A percentile compares a stretch with the other conserved stretches of the same genome.
These are phyloP conservation scores for Stachybotrys chlorohalonatus DNA, from an alignment of 2,329 filamentous ascomycete species.

Conservation along the genomic window DNA sequence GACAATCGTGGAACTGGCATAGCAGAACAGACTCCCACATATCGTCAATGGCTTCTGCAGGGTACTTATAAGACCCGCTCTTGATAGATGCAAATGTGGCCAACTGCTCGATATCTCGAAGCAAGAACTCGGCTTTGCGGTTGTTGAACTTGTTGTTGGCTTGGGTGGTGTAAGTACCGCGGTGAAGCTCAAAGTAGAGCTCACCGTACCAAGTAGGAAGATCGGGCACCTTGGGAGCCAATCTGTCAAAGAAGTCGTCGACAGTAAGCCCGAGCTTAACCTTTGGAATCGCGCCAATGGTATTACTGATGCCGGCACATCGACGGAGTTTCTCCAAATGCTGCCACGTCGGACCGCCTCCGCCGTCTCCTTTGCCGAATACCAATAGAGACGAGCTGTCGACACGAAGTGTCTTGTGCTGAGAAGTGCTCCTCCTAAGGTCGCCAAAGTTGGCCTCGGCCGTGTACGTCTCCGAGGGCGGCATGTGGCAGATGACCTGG, in stretches of 20 bases:
- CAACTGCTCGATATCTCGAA: slow-evolving; percentile 81
- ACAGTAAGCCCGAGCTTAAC: slow-evolving; percentile 84
- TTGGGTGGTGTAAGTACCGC: slow-evolving; percentile 94
- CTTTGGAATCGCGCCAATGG: slow-evolving; percentile 67
- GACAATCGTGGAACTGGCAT: slow-evolving; percentile 95
- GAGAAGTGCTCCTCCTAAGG: slow-evolving; percentile 76
- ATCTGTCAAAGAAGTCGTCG: slow-evolving; percentile 83
- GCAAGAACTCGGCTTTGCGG: slow-evolving; percentile 70
- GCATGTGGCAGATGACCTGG: slow-evolving; percentile 97
- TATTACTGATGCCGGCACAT: slow-evolving; percentile 86
- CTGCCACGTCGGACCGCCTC: slow-evolving; percentile 87
- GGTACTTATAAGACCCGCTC: slow-evolving; percentile 70
- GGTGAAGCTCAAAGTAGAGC: slow-evolving; percentile 94
- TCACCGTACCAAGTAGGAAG: slow-evolving; percentile 97
- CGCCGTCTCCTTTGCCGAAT: slow-evolving; percentile 94
- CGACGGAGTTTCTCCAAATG: slow-evolving; percentile 91
- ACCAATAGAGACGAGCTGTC: slow-evolving; percentile 85
- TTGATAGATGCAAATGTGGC: slow-evolving; percentile 77
- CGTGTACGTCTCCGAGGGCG: slow-evolving; percentile 91
- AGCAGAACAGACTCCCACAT: slow-evolving; percentile 93
- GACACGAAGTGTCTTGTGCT: slow-evolving; percentile 94
- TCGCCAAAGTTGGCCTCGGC: slow-evolving; percentile 92
- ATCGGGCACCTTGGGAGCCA: slow-evolving; percentile 70
- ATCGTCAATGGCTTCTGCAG: slow-evolving; percentile 83
- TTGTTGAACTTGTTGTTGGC: slow-evolving; percentile 97